Percentiles rank a stretch among this genome's conserved stretches.
Evolutionary conservation across 179 eudicot species (phyloP).

Genomic region (Kewa caespitosa): DNA sequence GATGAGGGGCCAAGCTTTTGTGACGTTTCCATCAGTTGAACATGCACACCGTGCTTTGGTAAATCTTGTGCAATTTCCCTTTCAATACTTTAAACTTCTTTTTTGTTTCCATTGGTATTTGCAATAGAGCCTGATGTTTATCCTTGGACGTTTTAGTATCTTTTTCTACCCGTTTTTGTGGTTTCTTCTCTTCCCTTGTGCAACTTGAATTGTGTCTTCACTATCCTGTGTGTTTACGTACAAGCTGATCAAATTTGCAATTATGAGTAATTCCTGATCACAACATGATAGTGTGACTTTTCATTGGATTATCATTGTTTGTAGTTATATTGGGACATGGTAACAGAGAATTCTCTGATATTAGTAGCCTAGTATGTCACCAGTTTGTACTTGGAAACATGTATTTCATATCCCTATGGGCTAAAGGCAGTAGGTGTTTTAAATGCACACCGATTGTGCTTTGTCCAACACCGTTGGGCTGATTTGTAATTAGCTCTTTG

Average conservation of each 20-base stretch:
- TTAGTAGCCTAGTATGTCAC: no score
- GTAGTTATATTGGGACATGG: no score
- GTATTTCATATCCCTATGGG: no score
- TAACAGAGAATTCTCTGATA: no score
- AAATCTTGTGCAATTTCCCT: slow-evolving; percentile 20
- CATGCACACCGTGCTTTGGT: slow-evolving; percentile 86
- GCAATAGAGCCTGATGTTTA: neutral
- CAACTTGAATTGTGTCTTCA: neutral
- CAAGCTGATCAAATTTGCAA: neutral
- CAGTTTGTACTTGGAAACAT: no score
- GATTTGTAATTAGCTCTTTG: no score
- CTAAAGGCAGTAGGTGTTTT: no score
- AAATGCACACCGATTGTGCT: no score
- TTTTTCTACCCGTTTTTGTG: neutral
- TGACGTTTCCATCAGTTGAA: slow-evolving; percentile 86
- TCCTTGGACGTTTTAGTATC: neutral
- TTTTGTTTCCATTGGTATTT: neutral
- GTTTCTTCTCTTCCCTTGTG: neutral
- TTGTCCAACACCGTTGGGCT: no score
- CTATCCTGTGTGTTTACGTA: neutral
- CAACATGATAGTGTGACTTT: no score
- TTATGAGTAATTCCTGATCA: no score
- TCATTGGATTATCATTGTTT: no score
- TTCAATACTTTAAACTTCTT: neutral
- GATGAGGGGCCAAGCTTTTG: slow-evolving; percentile 99